Conservation (phyloP, 2,329 filamentous ascomycete genomes). For the Mycosphaerella sp. region DNA sequence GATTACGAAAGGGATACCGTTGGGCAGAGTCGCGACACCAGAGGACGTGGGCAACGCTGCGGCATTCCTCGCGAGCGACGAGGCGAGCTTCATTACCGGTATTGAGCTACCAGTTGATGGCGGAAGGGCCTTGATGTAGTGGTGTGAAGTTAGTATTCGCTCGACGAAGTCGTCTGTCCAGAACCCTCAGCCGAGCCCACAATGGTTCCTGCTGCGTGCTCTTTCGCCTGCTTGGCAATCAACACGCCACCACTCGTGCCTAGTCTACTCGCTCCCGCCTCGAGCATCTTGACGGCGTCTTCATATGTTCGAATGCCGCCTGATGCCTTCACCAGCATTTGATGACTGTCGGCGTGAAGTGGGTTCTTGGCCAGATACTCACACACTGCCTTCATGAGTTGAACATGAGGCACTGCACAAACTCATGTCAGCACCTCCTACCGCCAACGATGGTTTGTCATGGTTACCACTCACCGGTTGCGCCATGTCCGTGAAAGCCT, state of each 20-base stretch:
- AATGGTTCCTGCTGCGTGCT: slow-evolving; percentile 6
- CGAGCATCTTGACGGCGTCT: slow-evolving; percentile 49
- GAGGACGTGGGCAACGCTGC: slow-evolving; percentile 27
- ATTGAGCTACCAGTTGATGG: slow-evolving; percentile 29
- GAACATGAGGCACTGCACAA: slow-evolving; percentile 44
- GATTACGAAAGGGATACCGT: slow-evolving; percentile 23
- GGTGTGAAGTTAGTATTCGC: background rate
- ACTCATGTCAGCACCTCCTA: background rate
- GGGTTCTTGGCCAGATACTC: slow-evolving; percentile 33
- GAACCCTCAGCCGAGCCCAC: background rate
- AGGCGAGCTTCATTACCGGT: slow-evolving; percentile 26
- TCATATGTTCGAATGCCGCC: slow-evolving; percentile 49
- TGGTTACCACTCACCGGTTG: slow-evolving; percentile 21
- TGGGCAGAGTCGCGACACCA: slow-evolving; percentile 25
- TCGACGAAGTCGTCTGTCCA: too few relatives aligned
- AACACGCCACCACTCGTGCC: slow-evolving; percentile 51
- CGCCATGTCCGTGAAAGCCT: slow-evolving; percentile 52
- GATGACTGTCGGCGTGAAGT: slow-evolving; percentile 4
- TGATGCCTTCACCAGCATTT: slow-evolving; percentile 53
- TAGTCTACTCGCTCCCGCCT: slow-evolving; percentile 51
- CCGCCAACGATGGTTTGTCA: too few relatives aligned
- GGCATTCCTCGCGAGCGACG: slow-evolving; percentile 27
- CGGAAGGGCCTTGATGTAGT: slow-evolving; percentile 25
- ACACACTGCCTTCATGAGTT: slow-evolving; percentile 48
- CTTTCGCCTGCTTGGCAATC: slow-evolving; percentile 47